Conservation (phyloP, 257 asterid species). For the Capsicum pubescens region DNA sequence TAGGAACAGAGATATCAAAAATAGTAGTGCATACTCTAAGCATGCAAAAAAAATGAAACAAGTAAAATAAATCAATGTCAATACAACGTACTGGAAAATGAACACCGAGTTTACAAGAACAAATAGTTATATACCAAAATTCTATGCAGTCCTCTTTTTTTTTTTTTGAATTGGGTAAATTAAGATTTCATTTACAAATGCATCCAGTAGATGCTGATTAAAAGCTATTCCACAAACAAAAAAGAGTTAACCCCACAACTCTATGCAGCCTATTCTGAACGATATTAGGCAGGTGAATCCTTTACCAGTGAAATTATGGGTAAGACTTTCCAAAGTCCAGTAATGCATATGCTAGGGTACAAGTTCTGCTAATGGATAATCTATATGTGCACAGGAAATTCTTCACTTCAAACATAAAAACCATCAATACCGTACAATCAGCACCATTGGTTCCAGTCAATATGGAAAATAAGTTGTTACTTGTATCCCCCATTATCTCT, state of each 20-base stretch:
- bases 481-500: background rate
- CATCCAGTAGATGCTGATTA: background rate
- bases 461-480: background rate
- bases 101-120: background rate
- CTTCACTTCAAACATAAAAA: background rate
- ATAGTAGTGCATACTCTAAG: background rate
- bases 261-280: background rate
- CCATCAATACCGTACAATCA: slow-evolving; percentile 13
- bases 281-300: slow-evolving; percentile 10
- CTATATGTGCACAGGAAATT: background rate
- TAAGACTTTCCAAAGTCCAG: background rate
- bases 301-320: slow-evolving; percentile 9
- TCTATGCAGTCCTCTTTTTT: background rate
- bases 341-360: slow-evolving; percentile 4
- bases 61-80: background rate
- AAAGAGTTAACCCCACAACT: background rate
- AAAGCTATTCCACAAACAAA: background rate
- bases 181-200: background rate
- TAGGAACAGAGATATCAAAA: background rate
- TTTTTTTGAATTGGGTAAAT: background rate
- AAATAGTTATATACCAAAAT: background rate
- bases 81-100: background rate
- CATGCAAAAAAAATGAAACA: background rate
- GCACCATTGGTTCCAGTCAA: slow-evolving; percentile 18
- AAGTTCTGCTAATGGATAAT: background rate